A percentile compares a stretch with the other conserved stretches of the same genome.
These are phyloP conservation scores for Colletotrichum chrysophilum DNA, from an alignment of 2,329 filamentous ascomycete genomes.

Conservation along the genomic window DNA sequence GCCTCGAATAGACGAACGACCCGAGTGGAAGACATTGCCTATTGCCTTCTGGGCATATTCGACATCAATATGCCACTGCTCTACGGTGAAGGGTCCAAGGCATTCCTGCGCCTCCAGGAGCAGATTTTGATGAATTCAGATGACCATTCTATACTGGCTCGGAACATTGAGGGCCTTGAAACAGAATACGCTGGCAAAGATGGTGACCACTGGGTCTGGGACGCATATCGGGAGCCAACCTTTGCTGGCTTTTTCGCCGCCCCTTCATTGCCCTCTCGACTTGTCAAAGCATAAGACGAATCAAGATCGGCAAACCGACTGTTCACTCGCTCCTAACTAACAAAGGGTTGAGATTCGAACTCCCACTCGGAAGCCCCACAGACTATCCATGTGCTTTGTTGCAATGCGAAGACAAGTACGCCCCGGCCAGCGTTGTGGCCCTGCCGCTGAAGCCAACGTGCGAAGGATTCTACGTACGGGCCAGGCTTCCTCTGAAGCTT, in stretches of 20 bases:
- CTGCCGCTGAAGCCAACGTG: accelerated
- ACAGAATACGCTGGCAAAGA: too few relatives aligned
- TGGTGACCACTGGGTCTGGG: too few relatives aligned
- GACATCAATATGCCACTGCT: background rate
- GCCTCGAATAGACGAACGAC: background rate
- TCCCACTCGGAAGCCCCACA: too few relatives aligned
- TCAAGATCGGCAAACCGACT: too few relatives aligned
- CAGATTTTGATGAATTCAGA: background rate
- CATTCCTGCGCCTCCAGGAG: background rate
- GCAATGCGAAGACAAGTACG: background rate
- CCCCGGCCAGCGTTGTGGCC: background rate
- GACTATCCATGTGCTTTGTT: too few relatives aligned
- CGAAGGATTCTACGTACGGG: background rate
- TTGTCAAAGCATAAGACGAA: too few relatives aligned
- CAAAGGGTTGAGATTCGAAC: too few relatives aligned
- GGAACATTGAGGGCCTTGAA: background rate
- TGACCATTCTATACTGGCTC: background rate
- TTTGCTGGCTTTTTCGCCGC: too few relatives aligned
- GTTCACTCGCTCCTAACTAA: too few relatives aligned
- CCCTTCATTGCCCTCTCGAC: too few relatives aligned
- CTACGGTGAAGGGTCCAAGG: background rate
- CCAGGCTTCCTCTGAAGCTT: background rate
- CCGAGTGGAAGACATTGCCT: background rate
- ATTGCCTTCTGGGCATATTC: background rate
- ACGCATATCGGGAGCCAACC: too few relatives aligned